Base-by-base conservation (phyloP, 2,329 filamentous ascomycete genomes). In the Pseudocercospora macadamiae region DNA sequence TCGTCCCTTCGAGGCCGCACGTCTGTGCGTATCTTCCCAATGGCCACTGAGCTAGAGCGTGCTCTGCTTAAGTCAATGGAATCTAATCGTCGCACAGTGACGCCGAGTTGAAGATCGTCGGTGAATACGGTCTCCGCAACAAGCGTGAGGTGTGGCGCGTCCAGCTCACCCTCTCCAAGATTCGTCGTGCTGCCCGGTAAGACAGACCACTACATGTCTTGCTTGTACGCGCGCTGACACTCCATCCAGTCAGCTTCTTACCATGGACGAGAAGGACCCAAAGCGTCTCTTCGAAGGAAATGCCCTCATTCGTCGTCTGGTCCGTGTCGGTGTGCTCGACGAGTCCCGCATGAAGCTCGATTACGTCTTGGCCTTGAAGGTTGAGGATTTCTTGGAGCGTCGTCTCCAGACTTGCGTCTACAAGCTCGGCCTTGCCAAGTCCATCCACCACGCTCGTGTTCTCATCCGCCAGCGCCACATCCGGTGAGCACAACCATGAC, bases 261-360 rank as follows among this genome's bases (percentile, higher is more conserved):
- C 95, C 76, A 91, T 99, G 79, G 95, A 99, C 78, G 95, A 99
- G 87, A 99, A 99, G 86, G 95, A 99, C 85, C 95, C 95, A 81
- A 97, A 97, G 89, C 93, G 95, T 84, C 93, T 99, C 72, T 99
- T 99, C 87, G 95, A 99, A 88, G 95, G 95, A 83, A 99, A 99
- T 83, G 95, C 95, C 80, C 88, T 99, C 80, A 99, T 99, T 89
- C 95, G 95, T 81, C 95, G 95, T 90, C 92, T 99, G 72, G 95
- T 99, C 71, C 95, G 95, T 81, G 93, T 97, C 79, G 95, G 95
- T 91, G 95, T 99, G 77, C 91, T 99, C 77, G 95, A 99, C 81
- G 95, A 99, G 86, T 93, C 93, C 80, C 95, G 95, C 88, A 99
- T 99, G 95, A 99, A 97, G 90, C 95, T 99, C 87, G 95, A 99